Evolutionary conservation across 2,329 filamentous ascomycete genomes (phyloP).

Genomic region (Exophiala aquamarina): DNA sequence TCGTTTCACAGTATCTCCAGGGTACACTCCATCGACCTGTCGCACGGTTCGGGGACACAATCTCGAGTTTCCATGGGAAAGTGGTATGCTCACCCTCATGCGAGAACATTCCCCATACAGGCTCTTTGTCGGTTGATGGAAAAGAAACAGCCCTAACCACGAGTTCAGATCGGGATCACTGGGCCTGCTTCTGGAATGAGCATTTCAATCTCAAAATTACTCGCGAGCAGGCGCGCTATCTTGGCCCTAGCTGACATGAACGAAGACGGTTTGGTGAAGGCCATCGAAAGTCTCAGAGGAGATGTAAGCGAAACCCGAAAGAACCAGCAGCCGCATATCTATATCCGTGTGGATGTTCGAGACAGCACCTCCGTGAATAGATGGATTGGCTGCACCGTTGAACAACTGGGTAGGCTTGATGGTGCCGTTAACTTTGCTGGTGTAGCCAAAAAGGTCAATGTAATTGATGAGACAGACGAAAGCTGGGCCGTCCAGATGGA

Average conservation of each 20-base stretch:
- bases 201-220: conserved; percentile 45
- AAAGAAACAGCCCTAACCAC: too few relatives aligned
- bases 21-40: too few relatives aligned
- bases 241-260: conserved; percentile 52
- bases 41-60: too few relatives aligned
- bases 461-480: conserved; percentile 35
- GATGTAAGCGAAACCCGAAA: conserved; percentile 25
- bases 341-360: conserved; percentile 12
- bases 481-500: conserved; percentile 43
- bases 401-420: conserved; percentile 13
- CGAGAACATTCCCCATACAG: too few relatives aligned
- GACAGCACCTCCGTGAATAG: conserved; percentile 4
- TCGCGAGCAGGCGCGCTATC: conserved; percentile 45
- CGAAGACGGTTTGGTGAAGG: conserved; percentile 21
- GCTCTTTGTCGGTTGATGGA: too few relatives aligned
- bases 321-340: conserved; percentile 4
- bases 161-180: conserved; percentile 9
- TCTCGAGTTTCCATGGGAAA: too few relatives aligned
- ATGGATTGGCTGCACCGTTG: conserved; percentile 13
- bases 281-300: conserved; percentile 29
- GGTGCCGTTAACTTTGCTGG: conserved; percentile 18
- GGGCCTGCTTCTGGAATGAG: conserved; percentile 48
- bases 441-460: conserved; percentile 28
- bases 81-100: too few relatives aligned
- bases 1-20: too few relatives aligned